Percentiles rank a stretch among this genome's conserved stretches.
Conservation (phyloP, 2,329 filamentous ascomycete genomes). For the Sclerotinia spermophila region DNA sequence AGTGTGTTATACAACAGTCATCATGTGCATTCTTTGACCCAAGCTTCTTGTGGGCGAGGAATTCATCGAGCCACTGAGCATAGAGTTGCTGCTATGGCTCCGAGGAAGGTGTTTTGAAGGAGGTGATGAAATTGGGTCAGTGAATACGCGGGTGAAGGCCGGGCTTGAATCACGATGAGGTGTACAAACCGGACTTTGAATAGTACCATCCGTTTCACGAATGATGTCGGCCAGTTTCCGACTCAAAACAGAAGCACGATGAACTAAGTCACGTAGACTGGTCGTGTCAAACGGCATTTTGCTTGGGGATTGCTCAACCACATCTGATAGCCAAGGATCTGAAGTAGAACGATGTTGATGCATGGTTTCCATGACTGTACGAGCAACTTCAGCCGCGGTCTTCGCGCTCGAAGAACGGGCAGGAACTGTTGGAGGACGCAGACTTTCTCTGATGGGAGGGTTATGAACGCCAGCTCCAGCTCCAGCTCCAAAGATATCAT, state of each 20-base stretch:
- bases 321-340: slow-evolving; percentile 38
- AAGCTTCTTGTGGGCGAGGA: slow-evolving; percentile 51
- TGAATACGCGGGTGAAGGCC: slow-evolving; percentile 65
- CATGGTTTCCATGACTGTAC: slow-evolving; percentile 62
- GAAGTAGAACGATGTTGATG: slow-evolving; percentile 49
- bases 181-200: slow-evolving; percentile 51
- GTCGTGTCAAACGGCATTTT: slow-evolving; percentile 66
- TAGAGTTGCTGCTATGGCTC: slow-evolving; percentile 53
- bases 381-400: slow-evolving; percentile 48
- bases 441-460: slow-evolving; percentile 39
- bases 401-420: slow-evolving; percentile 31
- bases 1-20: slow-evolving; percentile 52
- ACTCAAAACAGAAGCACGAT: slow-evolving; percentile 56
- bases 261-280: slow-evolving; percentile 63
- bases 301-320: slow-evolving; percentile 39
- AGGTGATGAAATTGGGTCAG: slow-evolving; percentile 53
- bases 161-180: slow-evolving; percentile 56
- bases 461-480: slow-evolving; percentile 24
- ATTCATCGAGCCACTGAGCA: slow-evolving; percentile 50
- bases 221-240: slow-evolving; percentile 58
- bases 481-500: slow-evolving; percentile 57
- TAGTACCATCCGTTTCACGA: slow-evolving; percentile 54
- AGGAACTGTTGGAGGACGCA: slow-evolving; percentile 27
- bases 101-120: slow-evolving; percentile 50
- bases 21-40: slow-evolving; percentile 57